Conservation (phyloP, 2,329 filamentous ascomycete genomes). For the Rhinocladiella mackenziei region DNA sequence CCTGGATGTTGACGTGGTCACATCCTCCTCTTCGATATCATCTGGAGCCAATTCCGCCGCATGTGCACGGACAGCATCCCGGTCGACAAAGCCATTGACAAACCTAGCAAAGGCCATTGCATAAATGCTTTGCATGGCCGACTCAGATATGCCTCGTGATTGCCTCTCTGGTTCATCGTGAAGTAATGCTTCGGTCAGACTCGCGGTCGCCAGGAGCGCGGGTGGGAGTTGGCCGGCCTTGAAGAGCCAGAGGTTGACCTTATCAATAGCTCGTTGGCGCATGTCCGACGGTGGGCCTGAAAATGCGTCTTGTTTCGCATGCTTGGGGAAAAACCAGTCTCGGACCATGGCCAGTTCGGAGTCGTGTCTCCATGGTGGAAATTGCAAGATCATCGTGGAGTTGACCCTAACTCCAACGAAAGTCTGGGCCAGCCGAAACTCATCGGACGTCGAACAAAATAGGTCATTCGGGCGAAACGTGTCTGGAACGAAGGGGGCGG, state of each 20-base stretch:
- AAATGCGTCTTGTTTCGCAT: constrained; percentile 23
- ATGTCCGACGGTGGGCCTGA: constrained; percentile 17
- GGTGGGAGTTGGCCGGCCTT: constrained; percentile 23
- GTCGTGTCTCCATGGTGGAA: constrained; percentile 26
- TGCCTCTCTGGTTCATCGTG: constrained; percentile 21
- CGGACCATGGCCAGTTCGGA: constrained; percentile 30
- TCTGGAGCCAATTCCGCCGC: constrained; percentile 20
- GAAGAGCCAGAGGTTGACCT: constrained; percentile 28
- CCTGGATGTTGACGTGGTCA: constrained; percentile 2
- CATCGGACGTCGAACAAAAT: not conserved
- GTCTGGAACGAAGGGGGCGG: too few species aligned
- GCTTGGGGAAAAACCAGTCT: constrained; percentile 29
- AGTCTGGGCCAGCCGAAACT: not conserved
- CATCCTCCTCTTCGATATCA: constrained; percentile 6
- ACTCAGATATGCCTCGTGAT: constrained; percentile 18
- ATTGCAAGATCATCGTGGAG: constrained; percentile 16
- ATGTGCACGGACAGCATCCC: constrained; percentile 25
- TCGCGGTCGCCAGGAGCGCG: constrained; percentile 26
- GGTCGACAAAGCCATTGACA: constrained; percentile 31
- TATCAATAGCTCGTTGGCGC: constrained; percentile 26
- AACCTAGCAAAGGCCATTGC: constrained; percentile 31
- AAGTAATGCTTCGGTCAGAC: constrained; percentile 26
- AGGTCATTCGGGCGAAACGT: not conserved
- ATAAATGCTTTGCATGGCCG: constrained; percentile 29
- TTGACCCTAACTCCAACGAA: not conserved